Percentiles rank a stretch among this genome's conserved stretches.
phyloP scores from a whole-genome alignment of 441 rosid genomes.

The Mallotus repandus region DNA sequence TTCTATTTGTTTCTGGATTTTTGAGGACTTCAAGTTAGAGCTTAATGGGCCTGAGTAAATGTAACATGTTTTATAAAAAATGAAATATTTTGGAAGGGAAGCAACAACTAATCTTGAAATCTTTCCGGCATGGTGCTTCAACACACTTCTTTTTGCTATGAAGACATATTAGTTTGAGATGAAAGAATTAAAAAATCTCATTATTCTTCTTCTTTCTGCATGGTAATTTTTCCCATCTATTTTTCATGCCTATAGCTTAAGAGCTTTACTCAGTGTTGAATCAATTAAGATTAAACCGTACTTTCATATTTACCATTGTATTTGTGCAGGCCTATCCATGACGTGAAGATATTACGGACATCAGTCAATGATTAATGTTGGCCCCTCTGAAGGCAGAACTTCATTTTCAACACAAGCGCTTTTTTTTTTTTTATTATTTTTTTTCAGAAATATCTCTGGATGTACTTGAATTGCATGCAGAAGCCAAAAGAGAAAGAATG shows the following conservation, averaged over 20 bases:
- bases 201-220: not conserved
- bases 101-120: not conserved
- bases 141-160: no score
- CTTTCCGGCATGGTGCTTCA: not conserved
- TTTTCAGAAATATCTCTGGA: not conserved
- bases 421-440: no score
- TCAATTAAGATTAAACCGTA: not conserved
- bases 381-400: not conserved
- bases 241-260: not conserved
- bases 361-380: slow-evolving; percentile 61
- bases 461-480: not conserved
- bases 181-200: not conserved
- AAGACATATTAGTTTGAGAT: not conserved
- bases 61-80: not conserved
- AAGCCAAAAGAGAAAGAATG: not conserved
- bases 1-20: not conserved
- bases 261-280: not conserved
- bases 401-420: not conserved
- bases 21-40: not conserved
- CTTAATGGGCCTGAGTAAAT: not conserved
- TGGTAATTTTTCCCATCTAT: not conserved
- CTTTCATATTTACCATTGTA: not conserved
- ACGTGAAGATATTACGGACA: slow-evolving; percentile 82
- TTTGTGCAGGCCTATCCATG: slow-evolving; percentile 77
- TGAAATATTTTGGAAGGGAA: not conserved